Evolutionary conservation across 2,329 filamentous ascomycete genomes (phyloP), one percentile per base, ranked within the genome.

Genomic region (Fusarium kyushuense): DNA sequence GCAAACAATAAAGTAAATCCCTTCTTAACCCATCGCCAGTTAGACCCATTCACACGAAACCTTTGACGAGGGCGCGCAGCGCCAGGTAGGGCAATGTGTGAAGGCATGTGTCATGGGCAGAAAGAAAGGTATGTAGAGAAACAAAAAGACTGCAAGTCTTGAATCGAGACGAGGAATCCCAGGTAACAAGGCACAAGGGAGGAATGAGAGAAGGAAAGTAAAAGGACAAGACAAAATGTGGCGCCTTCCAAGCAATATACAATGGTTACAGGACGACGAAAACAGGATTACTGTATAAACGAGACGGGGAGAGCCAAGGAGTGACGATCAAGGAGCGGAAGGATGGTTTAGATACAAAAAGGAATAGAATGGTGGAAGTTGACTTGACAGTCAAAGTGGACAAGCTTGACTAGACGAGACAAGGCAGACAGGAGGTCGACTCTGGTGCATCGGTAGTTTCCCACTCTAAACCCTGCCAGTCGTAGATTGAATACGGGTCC

Each of bases 71-170:
- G 59, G 47, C 60, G 65, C 54, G 38, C 41, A 51, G 65, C 51
- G 60, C 65, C 65, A 43, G 61, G 65, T 11, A 69, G 61, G 46
- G 60, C 56, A 53, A 58, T 54, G 29, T 38, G 61, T 40, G 65
- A 66, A 66, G 54, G 27, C 65, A 69, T 69, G 29, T 54, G 60
- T 62, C 65, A 68, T 69, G 33, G 38, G 27, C 38, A 35, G 38
- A 43, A 12, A 42, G 11, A 19, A 60, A 63, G 25, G 35, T 48
- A 63, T 63, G 43, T 57, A 63, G 27, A 17, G 35, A 45, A 29
- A 17, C 30, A 4, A 27, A 8, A 32, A 54, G 35, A 40, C 35
- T 13, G 32, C 38, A 33, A 41, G 21, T 36, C 45, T 51, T 65
- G 6, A 23, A 19, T 25, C 10, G 49, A 17, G n/a, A 46, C 33